Evolutionary conservation across 2,329 filamentous ascomycete species (phyloP).

Genomic region (Hymenoscyphus fructigenus): DNA sequence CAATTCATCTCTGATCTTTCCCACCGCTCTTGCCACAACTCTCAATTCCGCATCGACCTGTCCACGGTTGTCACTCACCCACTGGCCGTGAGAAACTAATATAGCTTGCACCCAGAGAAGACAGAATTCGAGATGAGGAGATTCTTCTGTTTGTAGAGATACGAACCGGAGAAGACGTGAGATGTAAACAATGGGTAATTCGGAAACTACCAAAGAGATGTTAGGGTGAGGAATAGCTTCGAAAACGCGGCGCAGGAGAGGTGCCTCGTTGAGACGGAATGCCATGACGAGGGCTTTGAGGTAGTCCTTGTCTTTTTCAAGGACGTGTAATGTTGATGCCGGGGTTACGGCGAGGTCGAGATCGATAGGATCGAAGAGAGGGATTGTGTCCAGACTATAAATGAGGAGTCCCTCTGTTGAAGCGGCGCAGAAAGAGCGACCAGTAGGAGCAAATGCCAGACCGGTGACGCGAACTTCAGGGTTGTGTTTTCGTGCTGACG

Average conservation of each 20-base stretch:
- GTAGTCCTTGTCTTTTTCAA: constrained; percentile 71
- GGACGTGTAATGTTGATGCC: constrained; percentile 70
- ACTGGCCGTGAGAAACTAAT: constrained; percentile 79
- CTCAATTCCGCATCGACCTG: constrained; percentile 83
- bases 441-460: constrained; percentile 85
- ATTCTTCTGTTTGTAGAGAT: constrained; percentile 82
- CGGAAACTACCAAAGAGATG: constrained; percentile 74
- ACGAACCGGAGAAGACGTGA: constrained; percentile 83
- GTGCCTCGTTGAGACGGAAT: constrained; percentile 87
- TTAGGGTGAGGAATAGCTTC: constrained; percentile 74
- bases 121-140: constrained; percentile 92
- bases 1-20: constrained; percentile 78
- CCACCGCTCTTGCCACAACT: constrained; percentile 76
- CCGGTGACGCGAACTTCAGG: constrained; percentile 83
- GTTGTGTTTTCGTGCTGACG: constrained; percentile 70
- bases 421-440: constrained; percentile 88
- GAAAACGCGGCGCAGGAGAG: constrained; percentile 81
- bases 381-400: constrained; percentile 81
- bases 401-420: constrained; percentile 92
- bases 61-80: constrained; percentile 76
- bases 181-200: constrained; percentile 83
- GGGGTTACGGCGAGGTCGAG: constrained; percentile 93
- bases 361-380: constrained; percentile 94
- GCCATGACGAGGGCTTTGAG: constrained; percentile 95
- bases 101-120: constrained; percentile 86